Evolutionary conservation across 2,329 filamentous ascomycete genomes (phyloP).

Genomic region (Epichloe festucae): DNA sequence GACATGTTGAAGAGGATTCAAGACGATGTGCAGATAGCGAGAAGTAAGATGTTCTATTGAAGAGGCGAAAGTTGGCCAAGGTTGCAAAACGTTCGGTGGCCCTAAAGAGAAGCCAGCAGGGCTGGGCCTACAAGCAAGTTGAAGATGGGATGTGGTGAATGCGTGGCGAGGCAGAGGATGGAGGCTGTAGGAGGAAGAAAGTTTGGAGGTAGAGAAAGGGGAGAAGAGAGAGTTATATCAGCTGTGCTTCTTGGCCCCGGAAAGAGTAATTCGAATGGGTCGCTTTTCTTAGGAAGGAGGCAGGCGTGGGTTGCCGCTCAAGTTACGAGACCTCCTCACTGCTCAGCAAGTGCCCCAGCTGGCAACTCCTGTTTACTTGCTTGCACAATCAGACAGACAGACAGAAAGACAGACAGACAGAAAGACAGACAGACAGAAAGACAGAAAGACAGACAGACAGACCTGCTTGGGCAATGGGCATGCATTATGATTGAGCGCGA

Average conservation of each 20-base stretch:
- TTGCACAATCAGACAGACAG: neutral
- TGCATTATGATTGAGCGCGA: no score
- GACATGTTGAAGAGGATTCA: slow-evolving; percentile 15
- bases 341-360: neutral
- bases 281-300: neutral
- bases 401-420: neutral
- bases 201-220: neutral
- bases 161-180: slow-evolving; percentile 5
- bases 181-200: neutral
- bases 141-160: slow-evolving; percentile 1
- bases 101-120: neutral
- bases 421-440: neutral
- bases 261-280: neutral
- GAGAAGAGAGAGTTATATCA: neutral
- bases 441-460: neutral
- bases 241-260: neutral
- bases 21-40: neutral
- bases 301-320: neutral
- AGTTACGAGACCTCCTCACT: neutral
- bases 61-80: neutral
- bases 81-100: neutral
- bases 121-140: neutral
- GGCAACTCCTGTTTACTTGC: neutral
- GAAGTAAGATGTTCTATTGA: neutral
- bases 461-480: no score